Evolutionary conservation across 495 filamentous ascomycete species (phyloP).

Genomic region (Cenococcum geophilum): DNA sequence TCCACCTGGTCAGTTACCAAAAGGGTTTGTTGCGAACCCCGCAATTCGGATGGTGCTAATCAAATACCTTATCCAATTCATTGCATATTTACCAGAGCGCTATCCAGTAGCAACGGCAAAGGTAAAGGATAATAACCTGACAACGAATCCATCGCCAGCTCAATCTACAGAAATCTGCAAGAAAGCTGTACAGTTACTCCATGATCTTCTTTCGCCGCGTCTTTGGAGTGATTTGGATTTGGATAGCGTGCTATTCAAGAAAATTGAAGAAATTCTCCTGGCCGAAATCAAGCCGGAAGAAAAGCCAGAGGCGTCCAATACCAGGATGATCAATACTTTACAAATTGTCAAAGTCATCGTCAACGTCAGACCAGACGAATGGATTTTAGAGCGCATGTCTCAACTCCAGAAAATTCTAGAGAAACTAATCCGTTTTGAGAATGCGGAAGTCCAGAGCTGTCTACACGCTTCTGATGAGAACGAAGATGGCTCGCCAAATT

Average conservation of each 20-base stretch:
- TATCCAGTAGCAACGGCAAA: constrained; percentile 67
- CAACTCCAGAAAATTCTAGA: constrained; percentile 82
- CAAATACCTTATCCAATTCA: constrained; percentile 91
- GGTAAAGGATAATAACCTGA: constrained; percentile 44
- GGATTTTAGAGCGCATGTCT: constrained; percentile 70
- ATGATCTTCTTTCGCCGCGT: constrained; percentile 75
- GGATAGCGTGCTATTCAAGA: constrained; percentile 74
- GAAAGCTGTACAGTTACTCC: constrained; percentile 75
- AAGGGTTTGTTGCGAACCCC: constrained; percentile 35
- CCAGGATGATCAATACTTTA: constrained; percentile 82
- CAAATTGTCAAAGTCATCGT: constrained; percentile 85
- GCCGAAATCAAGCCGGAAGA: constrained; percentile 49
- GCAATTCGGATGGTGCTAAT: constrained; percentile 68
- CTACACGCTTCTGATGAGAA: constrained; percentile 65
- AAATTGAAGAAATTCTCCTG: constrained; percentile 74
- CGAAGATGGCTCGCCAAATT: constrained; percentile 53
- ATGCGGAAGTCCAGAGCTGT: constrained; percentile 85
- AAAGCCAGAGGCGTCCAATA: constrained; percentile 55
- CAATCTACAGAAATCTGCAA: constrained; percentile 70
- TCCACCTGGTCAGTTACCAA: constrained; percentile 27
- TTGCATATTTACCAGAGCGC: constrained; percentile 77
- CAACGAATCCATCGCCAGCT: constrained; percentile 42
- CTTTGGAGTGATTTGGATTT: constrained; percentile 92
- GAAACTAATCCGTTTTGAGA: constrained; percentile 79
- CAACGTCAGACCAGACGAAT: constrained; percentile 78